These are phyloP conservation scores for Xylaria sp. DNA, from an alignment of 2,329 filamentous ascomycete genomes.

Conservation along the genomic window DNA sequence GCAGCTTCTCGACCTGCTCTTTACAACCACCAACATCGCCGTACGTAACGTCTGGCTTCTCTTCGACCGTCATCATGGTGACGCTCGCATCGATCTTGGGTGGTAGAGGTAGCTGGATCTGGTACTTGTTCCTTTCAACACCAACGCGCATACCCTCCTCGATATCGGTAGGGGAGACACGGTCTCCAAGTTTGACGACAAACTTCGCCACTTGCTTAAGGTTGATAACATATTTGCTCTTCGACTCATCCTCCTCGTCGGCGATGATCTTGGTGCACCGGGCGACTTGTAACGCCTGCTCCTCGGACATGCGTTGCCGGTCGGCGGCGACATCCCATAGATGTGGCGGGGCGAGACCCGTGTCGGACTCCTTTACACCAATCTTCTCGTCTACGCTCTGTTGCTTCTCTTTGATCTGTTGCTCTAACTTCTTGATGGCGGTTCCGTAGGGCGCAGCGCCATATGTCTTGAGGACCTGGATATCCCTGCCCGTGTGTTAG, in stretches of 20 bases:
- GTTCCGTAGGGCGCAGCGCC: constrained; percentile 93
- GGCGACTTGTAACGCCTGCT: constrained; percentile 95
- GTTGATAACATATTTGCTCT: constrained; percentile 99
- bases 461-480: constrained; percentile 98
- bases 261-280: constrained; percentile 99
- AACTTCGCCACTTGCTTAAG: constrained; percentile 99
- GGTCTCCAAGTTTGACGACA: constrained; percentile 93
- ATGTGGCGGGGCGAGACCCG: constrained; percentile 93
- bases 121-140: constrained; percentile 98
- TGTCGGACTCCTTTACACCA: constrained; percentile 94
- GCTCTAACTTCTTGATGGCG: constrained; percentile 93
- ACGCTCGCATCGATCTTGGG: constrained; percentile 99
- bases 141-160: constrained; percentile 99
- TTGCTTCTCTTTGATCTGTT: constrained; percentile 99
- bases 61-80: constrained; percentile 99
- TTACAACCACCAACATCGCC: constrained; percentile 98
- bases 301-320: constrained; percentile 95
- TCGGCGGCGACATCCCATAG: constrained; percentile 98
- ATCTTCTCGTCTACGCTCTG: constrained; percentile 99
- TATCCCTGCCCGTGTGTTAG: constrained; percentile 63
- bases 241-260: constrained; percentile 90
- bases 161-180: constrained; percentile 96
- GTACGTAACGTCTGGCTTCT: constrained; percentile 98
- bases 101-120: constrained; percentile 91
- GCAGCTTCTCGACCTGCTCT: constrained; percentile 97